phyloP scores from a whole-genome alignment of 306 rosid genomes.

The Arachis hypogaea region DNA sequence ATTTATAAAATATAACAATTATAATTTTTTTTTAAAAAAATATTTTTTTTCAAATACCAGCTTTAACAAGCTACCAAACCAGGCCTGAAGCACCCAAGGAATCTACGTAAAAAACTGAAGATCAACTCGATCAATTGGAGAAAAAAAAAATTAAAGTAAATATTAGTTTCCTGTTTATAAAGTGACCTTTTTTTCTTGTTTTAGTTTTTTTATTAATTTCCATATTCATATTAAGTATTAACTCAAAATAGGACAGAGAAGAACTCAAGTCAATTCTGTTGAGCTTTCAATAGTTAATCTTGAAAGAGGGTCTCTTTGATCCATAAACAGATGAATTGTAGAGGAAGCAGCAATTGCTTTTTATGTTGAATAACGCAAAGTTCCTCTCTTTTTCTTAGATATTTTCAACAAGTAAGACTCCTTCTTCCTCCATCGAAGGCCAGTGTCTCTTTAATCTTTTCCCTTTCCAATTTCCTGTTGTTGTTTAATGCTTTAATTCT shows the following conservation, averaged over 20 bases:
- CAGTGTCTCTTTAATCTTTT: constrained; percentile 34
- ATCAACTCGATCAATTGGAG: not conserved
- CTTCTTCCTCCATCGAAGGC: constrained; percentile 43
- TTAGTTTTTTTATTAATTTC: not conserved
- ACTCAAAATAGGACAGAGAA: not conserved
- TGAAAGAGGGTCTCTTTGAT: constrained; percentile 41
- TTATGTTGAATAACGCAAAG: constrained; percentile 40
- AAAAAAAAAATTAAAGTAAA: not conserved
- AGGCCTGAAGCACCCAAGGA: constrained; percentile 24
- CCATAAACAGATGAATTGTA: constrained; percentile 15
- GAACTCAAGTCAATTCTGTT: constrained; percentile 41
- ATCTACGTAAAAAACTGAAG: constrained; percentile 21
- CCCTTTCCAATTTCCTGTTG: not conserved
- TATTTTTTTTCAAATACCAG: too few relatives aligned
- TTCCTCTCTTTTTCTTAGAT: constrained; percentile 15
- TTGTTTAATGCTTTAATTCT: constrained; percentile 22
- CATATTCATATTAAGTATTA: not conserved
- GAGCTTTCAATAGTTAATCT: constrained; percentile 42
- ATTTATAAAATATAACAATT: too few relatives aligned
- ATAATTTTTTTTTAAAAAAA: too few relatives aligned
- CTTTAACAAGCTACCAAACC: too few relatives aligned
- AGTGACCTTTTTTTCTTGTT: not conserved
- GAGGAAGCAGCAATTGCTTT: constrained; percentile 43
- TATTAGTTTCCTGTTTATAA: not conserved
- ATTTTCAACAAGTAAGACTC: constrained; percentile 29